Base-by-base conservation (phyloP, 176 grass and related monocot species). In the Ensete ventricosum region DNA sequence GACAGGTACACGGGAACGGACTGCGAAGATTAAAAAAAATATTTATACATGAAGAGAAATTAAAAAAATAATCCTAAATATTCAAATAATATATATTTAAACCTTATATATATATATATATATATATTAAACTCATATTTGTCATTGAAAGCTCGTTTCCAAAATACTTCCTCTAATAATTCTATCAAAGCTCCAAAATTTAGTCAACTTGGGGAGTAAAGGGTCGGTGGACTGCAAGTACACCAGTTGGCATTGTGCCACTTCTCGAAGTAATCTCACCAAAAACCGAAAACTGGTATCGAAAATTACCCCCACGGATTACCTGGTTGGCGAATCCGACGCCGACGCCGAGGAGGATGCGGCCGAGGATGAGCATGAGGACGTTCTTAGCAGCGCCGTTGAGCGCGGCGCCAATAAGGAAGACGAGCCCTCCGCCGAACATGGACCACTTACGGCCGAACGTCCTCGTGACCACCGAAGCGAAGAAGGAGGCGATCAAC, bases 391-490 rank as follows among this genome's bases (percentile, higher is more conserved):
- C 92, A 34, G 53, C 73, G 20, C 88, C 86, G 73, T 96, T 96
- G 53, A 96, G 74, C 0, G 73, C 76, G 0, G 92, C 82, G 8
- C 92, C 92, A 1, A 48, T 76, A 17, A 96, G 77, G 82, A 96
- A 96, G 14, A 84, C 86, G 27, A 96, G 0, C 1, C 92, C 92
- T 65, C 92, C 92, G 80, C 79, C 76, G 74, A 96, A 91, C 92
- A 96, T 96, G 68, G 92, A 96, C 92, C 92, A 96, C 66, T 96
- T 96, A 25, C 92, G 82, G 0, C 91, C 92, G 78, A 72, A 85
- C 55, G 87, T 75, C 8, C 88, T 89, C 2, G 92, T 96, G 14
- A 96, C 86, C 14, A 27, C 78, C 8, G 84, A 81, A 1, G 92
- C 92, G 11, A 73, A 59, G 82, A 96, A 91, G 8, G 92, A 96